Evolutionary conservation across 371 early-diverging fungal genomes (phyloP).

Genomic region (Syncephalastrum contaminatum): DNA sequence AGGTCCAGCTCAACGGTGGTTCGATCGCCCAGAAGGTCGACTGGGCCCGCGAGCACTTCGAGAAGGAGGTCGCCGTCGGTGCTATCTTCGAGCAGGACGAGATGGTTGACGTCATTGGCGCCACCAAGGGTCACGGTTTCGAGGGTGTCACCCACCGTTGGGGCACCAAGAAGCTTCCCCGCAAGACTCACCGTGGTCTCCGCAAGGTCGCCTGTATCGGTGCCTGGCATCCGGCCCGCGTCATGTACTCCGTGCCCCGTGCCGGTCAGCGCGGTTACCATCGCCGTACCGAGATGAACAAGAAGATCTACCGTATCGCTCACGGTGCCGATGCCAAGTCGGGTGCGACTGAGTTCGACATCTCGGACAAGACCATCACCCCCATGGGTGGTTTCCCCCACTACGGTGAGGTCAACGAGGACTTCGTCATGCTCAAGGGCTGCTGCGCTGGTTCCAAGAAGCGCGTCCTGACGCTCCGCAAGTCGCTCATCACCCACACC

Average conservation of each 20-base stretch:
- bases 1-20: conserved; percentile 99
- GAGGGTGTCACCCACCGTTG: conserved; percentile 99
- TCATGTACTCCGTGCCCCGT: conserved; percentile 99
- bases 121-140: conserved; percentile 99
- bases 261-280: conserved; percentile 99
- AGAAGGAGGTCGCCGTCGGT: conserved; percentile 91
- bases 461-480: conserved; percentile 98
- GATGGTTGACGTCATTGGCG: conserved; percentile 98
- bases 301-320: conserved; percentile 99
- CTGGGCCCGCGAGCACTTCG: conserved; percentile 96
- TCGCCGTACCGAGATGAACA: conserved; percentile 99
- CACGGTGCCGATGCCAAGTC: conserved; percentile 84
- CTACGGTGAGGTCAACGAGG: conserved; percentile 98
- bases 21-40: conserved; percentile 97
- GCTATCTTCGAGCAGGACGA: conserved; percentile 98
- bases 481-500: conserved; percentile 94
- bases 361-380: conserved; percentile 96
- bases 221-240: conserved; percentile 99
- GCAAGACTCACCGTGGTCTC: conserved; percentile 99
- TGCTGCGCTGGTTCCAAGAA: conserved; percentile 97
- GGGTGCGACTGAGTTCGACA: conserved; percentile 97
- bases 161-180: conserved; percentile 99
- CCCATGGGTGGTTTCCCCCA: conserved; percentile 99
- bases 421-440: conserved; percentile 99
- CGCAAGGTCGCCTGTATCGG: conserved; percentile 99